Evolutionary conservation across 345 rosid species (phyloP).

Genomic region (Orychophragmus violaceus): DNA sequence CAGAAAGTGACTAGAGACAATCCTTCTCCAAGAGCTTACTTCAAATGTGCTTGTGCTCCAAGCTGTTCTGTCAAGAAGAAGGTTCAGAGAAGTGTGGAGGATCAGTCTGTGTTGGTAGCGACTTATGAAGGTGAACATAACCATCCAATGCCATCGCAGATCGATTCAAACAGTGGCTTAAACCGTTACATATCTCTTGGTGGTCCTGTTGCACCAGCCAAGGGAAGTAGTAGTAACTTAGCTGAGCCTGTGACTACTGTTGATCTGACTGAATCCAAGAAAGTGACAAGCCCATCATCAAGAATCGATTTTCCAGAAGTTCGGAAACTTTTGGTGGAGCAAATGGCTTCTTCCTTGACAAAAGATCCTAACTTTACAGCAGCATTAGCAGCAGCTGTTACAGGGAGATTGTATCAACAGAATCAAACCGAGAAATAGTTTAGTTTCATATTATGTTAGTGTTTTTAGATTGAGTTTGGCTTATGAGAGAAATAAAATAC

Average conservation of each 20-base stretch:
- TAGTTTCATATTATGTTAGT: constrained; percentile 8
- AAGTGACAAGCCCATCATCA: constrained; percentile 29
- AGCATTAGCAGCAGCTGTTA: constrained; percentile 90
- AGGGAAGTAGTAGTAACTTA: constrained; percentile 31
- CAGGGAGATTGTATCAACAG: constrained; percentile 65
- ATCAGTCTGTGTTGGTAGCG: constrained; percentile 78
- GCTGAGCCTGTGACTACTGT: constrained; percentile 43
- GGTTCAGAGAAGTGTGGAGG: constrained; percentile 94
- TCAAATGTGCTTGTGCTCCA: constrained; percentile 95
- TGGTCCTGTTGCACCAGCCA: constrained; percentile 35
- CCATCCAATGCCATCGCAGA: constrained; percentile 67
- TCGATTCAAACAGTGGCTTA: constrained; percentile 47
- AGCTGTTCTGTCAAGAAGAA: constrained; percentile 95
- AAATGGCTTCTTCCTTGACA: constrained; percentile 90
- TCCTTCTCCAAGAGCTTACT: constrained; percentile 97
- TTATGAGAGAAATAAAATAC: background rate
- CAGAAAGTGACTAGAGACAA: constrained; percentile 99
- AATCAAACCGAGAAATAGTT: constrained; percentile 40
- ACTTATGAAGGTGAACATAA: constrained; percentile 98
- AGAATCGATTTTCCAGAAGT: constrained; percentile 57
- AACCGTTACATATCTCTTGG: constrained; percentile 36
- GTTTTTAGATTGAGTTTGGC: constrained; percentile 14
- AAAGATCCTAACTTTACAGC: constrained; percentile 93
- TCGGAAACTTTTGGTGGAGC: constrained; percentile 70
- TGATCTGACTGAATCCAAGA: constrained; percentile 22